Evolutionary conservation across 2,329 filamentous ascomycete species (phyloP).

Genomic region (Diaporthe citri): DNA sequence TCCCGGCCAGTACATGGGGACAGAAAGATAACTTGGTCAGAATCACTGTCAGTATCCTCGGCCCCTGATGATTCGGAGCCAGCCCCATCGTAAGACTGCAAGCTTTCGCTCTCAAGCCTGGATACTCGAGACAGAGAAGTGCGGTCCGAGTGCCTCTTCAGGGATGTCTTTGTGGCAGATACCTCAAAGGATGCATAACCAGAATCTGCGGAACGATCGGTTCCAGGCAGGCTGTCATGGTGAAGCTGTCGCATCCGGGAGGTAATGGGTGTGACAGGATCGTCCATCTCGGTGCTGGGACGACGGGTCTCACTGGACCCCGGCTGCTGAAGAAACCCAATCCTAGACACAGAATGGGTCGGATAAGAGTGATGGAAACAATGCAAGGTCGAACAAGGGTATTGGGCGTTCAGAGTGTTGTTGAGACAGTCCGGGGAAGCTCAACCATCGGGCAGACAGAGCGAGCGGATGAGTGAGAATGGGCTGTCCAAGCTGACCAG

Average conservation of each 20-base stretch:
- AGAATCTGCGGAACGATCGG: constrained; percentile 38
- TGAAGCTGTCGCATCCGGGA: constrained; percentile 21
- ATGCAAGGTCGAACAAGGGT: not conserved
- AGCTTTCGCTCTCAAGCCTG: constrained; percentile 5
- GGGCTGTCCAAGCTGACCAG: not conserved
- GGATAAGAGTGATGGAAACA: constrained; percentile 11
- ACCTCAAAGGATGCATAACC: constrained; percentile 40
- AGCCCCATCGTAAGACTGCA: constrained; percentile 37
- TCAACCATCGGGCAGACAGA: constrained; percentile 12
- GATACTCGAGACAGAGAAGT: constrained; percentile 20
- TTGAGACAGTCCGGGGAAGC: not conserved
- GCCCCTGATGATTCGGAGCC: constrained; percentile 36
- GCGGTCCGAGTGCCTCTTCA: not conserved
- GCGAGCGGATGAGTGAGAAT: constrained; percentile 12
- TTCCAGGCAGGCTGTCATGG: constrained; percentile 18
- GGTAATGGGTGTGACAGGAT: constrained; percentile 18
- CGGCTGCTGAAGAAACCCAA: not conserved
- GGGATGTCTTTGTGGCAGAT: constrained; percentile 19
- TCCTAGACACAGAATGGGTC: not conserved
- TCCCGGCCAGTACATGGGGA: constrained; percentile 2
- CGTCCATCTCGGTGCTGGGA: constrained; percentile 23
- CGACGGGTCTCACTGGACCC: not conserved
- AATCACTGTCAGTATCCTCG: not conserved
- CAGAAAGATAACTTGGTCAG: not conserved
- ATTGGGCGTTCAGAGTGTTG: not conserved